A percentile compares a stretch with the other conserved stretches of the same genome.
phyloP scores from a whole-genome alignment of 257 asterid genomes.

The Fraxinus excelsior region DNA sequence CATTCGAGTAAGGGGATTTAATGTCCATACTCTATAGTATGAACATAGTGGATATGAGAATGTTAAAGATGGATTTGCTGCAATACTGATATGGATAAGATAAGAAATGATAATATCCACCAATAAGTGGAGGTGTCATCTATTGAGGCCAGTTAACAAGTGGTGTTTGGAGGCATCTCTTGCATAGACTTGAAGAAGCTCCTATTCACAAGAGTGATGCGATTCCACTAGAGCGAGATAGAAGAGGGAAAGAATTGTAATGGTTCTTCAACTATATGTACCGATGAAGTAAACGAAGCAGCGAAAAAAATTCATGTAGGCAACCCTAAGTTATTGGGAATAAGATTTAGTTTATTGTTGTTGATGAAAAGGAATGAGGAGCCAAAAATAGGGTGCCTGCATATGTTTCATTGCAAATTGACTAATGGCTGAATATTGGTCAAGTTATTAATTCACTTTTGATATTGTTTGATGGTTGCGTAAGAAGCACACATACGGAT shows the following conservation, averaged over 20 bases:
- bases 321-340: not conserved
- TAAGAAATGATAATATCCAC: not conserved
- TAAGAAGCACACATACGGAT: too few relatives aligned
- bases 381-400: not conserved
- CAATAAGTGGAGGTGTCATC: not conserved
- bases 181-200: not conserved
- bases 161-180: not conserved
- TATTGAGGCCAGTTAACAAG: not conserved
- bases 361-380: not conserved
- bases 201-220: not conserved
- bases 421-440: not conserved
- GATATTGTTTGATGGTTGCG: conserved; percentile 10
- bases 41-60: not conserved
- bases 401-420: not conserved
- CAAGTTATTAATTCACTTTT: conserved; percentile 10
- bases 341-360: not conserved
- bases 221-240: not conserved
- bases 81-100: not conserved
- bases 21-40: not conserved
- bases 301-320: not conserved
- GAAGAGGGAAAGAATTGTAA: not conserved
- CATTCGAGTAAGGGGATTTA: not conserved
- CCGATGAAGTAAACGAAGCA: not conserved
- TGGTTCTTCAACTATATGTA: too few relatives aligned
- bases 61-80: not conserved